Evolutionary conservation across 2,329 filamentous ascomycete genomes (phyloP), one percentile per base, ranked within the genome.

Genomic region (Calonectria naviculata): DNA sequence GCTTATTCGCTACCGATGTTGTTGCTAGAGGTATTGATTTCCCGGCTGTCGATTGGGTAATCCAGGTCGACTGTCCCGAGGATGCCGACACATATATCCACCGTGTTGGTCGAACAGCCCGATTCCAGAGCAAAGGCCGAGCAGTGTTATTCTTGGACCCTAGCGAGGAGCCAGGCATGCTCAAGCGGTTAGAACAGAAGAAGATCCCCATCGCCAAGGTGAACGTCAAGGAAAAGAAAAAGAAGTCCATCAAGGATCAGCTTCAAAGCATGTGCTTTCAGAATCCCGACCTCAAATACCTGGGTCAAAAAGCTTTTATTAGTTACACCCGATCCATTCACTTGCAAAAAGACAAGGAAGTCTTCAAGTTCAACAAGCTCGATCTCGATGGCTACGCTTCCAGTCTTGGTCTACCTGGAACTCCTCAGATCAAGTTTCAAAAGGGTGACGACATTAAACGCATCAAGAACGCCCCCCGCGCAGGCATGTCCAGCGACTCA

Each of bases 21-120:
- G 95, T 97, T 5, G 97, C 97, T 0, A 90, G 97, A 82, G 97
- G 97, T 74, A 89, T 99, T 15, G 97, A 99, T 82, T 98, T 99
- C 80, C 97, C 97, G 0, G 93, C 95, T 4, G 97, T 99, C 0
- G 97, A 99, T 82, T 99, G 97, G 93, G 97, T 99, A 6, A 95
- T 99, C n/a, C 97, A 99, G 81, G 89, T 94, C n/a, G 97, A 99
- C 82, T 97, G 94, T 75, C 97, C 97, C 0, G 97, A 99, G 82
- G 96, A 99, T 81, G 93, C 94, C 5, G 97, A 98, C 79, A 99
- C 97, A 0, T 99, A 99, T 79, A 98, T 99, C 76, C 97, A 99
- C 84, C 92, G 97, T 70, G 96, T 98, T 5, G 97, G 97, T 2
- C 91, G 97, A 34, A 98, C 97, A 21, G 97, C 97, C n/a, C 91